phyloP scores from a whole-genome alignment of 345 rosid species.

The Salix koriyanagi region DNA sequence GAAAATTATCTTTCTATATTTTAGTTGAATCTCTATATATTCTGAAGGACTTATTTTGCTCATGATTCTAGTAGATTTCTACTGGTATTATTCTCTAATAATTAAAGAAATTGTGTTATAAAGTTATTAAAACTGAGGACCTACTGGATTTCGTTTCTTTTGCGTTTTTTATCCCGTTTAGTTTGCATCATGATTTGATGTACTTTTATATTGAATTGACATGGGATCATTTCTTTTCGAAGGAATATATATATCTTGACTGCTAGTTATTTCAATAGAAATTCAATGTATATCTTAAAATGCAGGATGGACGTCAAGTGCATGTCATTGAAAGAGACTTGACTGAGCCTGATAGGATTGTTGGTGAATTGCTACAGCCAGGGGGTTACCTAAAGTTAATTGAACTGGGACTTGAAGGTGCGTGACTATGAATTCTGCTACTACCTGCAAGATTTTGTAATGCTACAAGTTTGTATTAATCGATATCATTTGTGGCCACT shows the following conservation, averaged over 20 bases:
- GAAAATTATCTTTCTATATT: background rate
- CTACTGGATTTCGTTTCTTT: background rate
- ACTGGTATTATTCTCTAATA: background rate
- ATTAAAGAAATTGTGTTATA: background rate
- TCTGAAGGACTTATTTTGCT: background rate
- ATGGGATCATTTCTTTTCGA: background rate
- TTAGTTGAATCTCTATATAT: background rate
- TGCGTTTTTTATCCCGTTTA: background rate
- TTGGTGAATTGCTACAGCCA: slow-evolving; percentile 20
- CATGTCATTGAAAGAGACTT: slow-evolving; percentile 21
- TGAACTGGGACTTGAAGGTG: slow-evolving; percentile 23
- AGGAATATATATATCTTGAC: background rate
- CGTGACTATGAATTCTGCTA: background rate
- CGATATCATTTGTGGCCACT: background rate
- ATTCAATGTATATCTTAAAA: background rate
- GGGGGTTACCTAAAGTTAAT: slow-evolving; percentile 18
- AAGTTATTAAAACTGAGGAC: background rate
- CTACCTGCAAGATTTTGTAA: background rate
- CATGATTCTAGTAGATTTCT: background rate
- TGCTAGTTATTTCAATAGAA: background rate
- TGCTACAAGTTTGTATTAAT: background rate
- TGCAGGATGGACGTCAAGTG: slow-evolving; percentile 19
- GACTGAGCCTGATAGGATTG: slow-evolving; percentile 19
- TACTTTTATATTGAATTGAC: background rate
- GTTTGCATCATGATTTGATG: background rate